Evolutionary conservation across 805 yeast species (phyloP).

Genomic region (Spencermartinsiella europaea): DNA sequence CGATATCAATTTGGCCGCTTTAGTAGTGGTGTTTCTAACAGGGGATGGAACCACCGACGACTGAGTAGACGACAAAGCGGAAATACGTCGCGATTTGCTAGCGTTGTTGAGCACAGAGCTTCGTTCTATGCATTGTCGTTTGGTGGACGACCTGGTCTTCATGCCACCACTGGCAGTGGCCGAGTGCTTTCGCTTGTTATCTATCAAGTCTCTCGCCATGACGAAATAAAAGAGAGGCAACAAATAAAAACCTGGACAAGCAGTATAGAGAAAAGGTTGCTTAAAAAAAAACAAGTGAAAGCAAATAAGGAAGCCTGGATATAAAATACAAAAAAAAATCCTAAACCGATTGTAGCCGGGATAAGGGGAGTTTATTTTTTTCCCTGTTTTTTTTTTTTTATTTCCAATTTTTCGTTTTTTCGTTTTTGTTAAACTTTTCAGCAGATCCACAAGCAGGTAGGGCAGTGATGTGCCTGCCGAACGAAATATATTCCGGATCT

Average conservation of each 20-base stretch:
- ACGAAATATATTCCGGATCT: no score
- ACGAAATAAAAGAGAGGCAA: not conserved
- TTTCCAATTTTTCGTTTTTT: not conserved
- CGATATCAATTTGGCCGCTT: not conserved
- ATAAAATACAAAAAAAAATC: not conserved
- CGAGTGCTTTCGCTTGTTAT: not conserved
- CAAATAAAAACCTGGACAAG: no score
- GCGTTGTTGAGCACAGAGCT: not conserved
- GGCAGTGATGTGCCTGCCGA: no score
- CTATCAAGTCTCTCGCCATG: not conserved
- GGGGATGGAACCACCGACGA: not conserved
- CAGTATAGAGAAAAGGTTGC: not conserved
- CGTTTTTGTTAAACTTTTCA: not conserved
- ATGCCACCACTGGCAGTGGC: not conserved
- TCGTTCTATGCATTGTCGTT: not conserved
- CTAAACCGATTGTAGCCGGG: not conserved
- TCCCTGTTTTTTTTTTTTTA: no score
- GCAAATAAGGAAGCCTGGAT: no score
- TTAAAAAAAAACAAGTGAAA: not conserved
- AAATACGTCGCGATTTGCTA: not conserved
- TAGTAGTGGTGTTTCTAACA: not conserved
- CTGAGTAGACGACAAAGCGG: not conserved
- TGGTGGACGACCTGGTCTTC: not conserved
- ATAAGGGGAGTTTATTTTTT: not conserved
- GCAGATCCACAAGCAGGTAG: not conserved